Conservation (phyloP, 139 green algal species). For the Closterium sp. region DNA sequence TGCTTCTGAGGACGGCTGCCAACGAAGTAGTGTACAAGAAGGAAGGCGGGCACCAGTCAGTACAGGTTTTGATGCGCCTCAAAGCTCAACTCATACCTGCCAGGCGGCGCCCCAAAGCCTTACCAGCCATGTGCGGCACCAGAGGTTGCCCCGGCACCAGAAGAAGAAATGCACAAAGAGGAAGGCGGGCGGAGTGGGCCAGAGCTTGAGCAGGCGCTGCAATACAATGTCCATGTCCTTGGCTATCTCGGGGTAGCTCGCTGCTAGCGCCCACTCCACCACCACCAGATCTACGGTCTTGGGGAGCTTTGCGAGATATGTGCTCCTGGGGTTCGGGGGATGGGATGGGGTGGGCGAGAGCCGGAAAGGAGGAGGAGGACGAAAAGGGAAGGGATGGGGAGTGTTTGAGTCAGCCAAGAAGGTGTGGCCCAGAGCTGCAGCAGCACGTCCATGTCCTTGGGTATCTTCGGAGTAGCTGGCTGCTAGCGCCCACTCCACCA, state of each 20-base stretch:
- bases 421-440: background rate
- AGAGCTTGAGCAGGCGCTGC: background rate
- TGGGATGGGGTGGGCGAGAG: background rate
- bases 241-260: constrained; percentile 4
- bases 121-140: constrained; percentile 1
- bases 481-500: background rate
- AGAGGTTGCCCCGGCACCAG: constrained; percentile 21
- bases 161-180: constrained; percentile 23
- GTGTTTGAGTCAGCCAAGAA: background rate
- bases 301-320: background rate
- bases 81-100: too few relatives aligned
- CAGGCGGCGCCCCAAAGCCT: too few relatives aligned
- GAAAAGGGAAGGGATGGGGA: background rate
- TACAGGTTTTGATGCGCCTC: too few relatives aligned
- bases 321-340: background rate
- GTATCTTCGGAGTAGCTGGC: background rate
- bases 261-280: background rate
- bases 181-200: background rate
- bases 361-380: background rate
- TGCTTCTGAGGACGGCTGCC: too few relatives aligned
- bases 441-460: background rate
- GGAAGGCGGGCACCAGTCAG: background rate
- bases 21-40: constrained; percentile 10
- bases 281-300: background rate
- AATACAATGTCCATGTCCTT: background rate